Percentiles rank a stretch among this genome's conserved stretches.
Evolutionary conservation across 805 yeast species (phyloP).

Genomic region (Spencermartinsiella europaea): DNA sequence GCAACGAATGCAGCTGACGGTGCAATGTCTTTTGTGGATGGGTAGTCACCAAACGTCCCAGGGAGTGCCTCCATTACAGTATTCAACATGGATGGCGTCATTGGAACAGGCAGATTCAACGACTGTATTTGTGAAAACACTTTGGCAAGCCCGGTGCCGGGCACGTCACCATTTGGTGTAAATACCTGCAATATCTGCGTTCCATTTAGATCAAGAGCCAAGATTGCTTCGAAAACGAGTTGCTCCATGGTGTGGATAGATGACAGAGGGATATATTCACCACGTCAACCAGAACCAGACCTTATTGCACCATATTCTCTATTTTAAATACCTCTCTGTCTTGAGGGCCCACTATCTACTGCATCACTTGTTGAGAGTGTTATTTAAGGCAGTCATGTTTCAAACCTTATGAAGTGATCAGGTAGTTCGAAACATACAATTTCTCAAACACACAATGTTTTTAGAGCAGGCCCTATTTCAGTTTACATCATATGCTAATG

Average conservation of each 20-base stretch:
- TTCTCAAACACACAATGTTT: too few relatives aligned
- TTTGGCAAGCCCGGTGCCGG: constrained; percentile 26
- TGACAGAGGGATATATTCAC: too few relatives aligned
- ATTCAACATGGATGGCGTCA: constrained; percentile 14
- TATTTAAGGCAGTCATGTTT: too few relatives aligned
- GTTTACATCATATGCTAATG: too few relatives aligned
- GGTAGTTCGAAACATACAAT: too few relatives aligned
- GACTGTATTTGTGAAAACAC: constrained; percentile 17
- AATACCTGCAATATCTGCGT: constrained; percentile 3
- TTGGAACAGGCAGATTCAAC: constrained; percentile 8
- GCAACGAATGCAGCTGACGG: constrained; percentile 57
- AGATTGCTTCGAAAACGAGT: background rate
- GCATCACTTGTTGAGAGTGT: too few relatives aligned
- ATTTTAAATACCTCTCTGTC: too few relatives aligned
- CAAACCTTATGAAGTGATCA: too few relatives aligned
- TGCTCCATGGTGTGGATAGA: background rate
- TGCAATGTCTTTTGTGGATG: constrained; percentile 47
- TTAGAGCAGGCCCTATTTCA: too few relatives aligned
- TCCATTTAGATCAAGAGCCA: background rate
- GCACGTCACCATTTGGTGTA: constrained; percentile 17
- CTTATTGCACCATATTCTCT: too few relatives aligned
- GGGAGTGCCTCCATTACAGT: constrained; percentile 29
- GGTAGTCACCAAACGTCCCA: constrained; percentile 57
- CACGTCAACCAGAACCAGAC: too few relatives aligned
- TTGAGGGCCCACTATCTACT: too few relatives aligned